Evolutionary conservation across 2,329 filamentous ascomycete species (phyloP).

Genomic region (Hymenoscyphus salicellus): DNA sequence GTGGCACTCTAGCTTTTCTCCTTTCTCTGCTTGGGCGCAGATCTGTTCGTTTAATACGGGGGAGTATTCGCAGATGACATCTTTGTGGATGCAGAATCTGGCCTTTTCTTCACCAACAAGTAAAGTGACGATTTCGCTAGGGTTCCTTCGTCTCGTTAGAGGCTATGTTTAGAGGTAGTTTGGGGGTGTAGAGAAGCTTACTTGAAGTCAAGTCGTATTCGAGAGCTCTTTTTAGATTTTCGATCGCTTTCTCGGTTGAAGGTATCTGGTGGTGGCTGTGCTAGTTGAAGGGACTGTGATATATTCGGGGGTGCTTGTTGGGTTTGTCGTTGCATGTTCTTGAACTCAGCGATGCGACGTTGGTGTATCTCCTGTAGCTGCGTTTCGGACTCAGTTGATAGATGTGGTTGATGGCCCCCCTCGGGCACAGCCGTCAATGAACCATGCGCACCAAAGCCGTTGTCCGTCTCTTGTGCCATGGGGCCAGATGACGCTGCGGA

Average conservation of each 20-base stretch:
- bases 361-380: no score
- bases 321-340: no score
- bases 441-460: no score
- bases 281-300: neutral
- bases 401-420: no score
- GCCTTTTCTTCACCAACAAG: neutral
- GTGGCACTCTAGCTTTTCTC: neutral
- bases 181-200: neutral
- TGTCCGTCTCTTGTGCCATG: no score
- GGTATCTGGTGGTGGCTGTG: neutral
- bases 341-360: no score
- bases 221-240: neutral
- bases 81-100: neutral
- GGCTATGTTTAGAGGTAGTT: no score
- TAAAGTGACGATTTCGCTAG: neutral
- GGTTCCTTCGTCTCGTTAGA: neutral
- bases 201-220: neutral
- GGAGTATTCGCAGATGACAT: neutral
- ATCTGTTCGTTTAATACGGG: neutral
- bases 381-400: no score
- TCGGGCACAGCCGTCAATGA: no score
- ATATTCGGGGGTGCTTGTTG: no score
- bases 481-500: no score
- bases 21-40: neutral
- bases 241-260: neutral